Evolutionary conservation across 768 basidiomycete genomes (phyloP).

Genomic region (Rhodotorula sphaerocarpa): DNA sequence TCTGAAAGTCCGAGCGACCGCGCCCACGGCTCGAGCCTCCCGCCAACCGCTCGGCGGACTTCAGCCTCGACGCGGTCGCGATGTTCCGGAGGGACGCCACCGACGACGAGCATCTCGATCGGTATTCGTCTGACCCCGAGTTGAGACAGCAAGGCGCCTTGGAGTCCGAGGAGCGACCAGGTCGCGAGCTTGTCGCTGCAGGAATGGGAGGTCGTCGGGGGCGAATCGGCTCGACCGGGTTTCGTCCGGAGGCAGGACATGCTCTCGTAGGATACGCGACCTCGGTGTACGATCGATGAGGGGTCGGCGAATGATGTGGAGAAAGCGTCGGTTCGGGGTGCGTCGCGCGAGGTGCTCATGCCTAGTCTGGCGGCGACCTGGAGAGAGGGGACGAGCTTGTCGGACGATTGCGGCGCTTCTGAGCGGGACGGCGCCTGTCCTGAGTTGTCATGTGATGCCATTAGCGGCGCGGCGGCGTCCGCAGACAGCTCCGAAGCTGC

Average conservation of each 20-base stretch:
- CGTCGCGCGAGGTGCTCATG: conserved; percentile 2
- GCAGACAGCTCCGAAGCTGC: not conserved
- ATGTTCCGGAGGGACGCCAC: conserved; percentile 55
- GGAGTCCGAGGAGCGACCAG: conserved; percentile 76
- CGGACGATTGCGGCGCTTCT: no score
- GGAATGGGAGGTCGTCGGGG: conserved; percentile 73
- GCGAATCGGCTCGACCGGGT: conserved; percentile 79
- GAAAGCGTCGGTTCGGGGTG: not conserved
- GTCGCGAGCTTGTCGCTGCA: conserved; percentile 90
- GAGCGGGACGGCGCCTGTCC: no score
- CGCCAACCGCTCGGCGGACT: conserved; percentile 58
- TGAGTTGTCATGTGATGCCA: no score
- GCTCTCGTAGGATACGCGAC: conserved; percentile 68
- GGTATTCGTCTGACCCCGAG: conserved; percentile 56
- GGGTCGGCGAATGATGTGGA: not conserved
- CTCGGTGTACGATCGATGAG: conserved; percentile 46
- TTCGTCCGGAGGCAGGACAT: conserved; percentile 80
- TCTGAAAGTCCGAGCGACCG: conserved; percentile 36
- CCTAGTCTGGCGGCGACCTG: conserved; percentile 9
- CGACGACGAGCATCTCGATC: conserved; percentile 59
- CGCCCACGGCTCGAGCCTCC: conserved; percentile 57
- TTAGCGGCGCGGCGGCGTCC: no score
- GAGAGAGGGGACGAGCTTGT: not conserved
- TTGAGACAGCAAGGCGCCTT: conserved; percentile 64
- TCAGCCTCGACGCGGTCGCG: conserved; percentile 35